Conservation (phyloP, 177 flowering plant genomes). For the Vitis hybrid region DNA sequence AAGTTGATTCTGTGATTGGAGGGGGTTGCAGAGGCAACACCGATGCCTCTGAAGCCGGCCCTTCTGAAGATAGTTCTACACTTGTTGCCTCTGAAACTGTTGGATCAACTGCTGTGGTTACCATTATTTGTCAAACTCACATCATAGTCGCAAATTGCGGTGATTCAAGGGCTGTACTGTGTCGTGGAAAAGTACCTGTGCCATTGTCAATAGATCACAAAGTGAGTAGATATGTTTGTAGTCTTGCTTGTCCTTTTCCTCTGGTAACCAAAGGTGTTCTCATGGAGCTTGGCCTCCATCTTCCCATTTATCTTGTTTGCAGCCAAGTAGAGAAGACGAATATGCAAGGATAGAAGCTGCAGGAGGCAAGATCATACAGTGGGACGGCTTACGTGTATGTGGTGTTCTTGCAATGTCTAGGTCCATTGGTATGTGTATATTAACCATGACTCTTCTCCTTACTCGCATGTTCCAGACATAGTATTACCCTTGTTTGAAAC, state of each 20-base stretch:
- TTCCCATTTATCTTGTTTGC: not conserved
- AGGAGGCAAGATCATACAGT: slow-evolving; percentile 34
- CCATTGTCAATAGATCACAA: slow-evolving; percentile 34
- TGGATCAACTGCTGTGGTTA: slow-evolving; percentile 36
- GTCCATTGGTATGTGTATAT: slow-evolving; percentile 25
- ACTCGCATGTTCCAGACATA: no score
- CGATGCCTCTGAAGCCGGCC: not conserved
- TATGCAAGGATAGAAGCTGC: slow-evolving; percentile 35
- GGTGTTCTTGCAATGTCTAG: slow-evolving; percentile 41
- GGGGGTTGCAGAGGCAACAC: slow-evolving; percentile 8
- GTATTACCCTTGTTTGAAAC: no score
- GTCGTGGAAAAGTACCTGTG: slow-evolving; percentile 25
- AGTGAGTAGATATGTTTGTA: slow-evolving; percentile 11
- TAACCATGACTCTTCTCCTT: no score
- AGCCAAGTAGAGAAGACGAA: slow-evolving; percentile 41
- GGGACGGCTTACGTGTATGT: slow-evolving; percentile 33
- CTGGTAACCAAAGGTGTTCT: no score
- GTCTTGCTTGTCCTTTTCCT: no score
- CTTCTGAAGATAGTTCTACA: no score
- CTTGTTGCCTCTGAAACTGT: slow-evolving; percentile 33
- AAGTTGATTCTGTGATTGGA: slow-evolving; percentile 51
- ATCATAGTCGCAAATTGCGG: slow-evolving; percentile 34
- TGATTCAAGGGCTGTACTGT: slow-evolving; percentile 33
- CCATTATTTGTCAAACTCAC: slow-evolving; percentile 27
- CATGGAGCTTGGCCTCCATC: no score